Base-by-base conservation (phyloP, 2,329 filamentous ascomycete genomes). In the Trichophyton benhamiae region DNA sequence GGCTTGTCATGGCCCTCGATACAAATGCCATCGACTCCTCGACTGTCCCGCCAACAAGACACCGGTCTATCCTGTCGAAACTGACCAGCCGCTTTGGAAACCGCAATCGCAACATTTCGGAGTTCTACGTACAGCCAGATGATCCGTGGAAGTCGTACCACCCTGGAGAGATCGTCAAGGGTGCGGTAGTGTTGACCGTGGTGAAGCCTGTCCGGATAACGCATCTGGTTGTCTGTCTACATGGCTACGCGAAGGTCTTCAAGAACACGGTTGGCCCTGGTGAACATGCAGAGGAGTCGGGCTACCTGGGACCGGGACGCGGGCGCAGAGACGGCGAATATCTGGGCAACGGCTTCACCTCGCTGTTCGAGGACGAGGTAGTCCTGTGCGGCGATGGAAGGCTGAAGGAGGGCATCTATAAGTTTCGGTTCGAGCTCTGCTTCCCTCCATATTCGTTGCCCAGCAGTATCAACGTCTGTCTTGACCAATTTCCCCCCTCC, bases 391-490 rank as follows among this genome's bases (percentile, higher is more conserved):
- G 83, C 11, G 83, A 85, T 64, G 84, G 84, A 8, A 79, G 83
- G 64, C 74, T 87, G 52, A 80, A 80, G 62, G 82, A 84, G 68
- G 83, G 83, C n/a, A 77, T 82, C 41, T 87, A 86, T 69, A 82
- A 84, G 67, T 87, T 87, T 70, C 80, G 82, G 59, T 87, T 86
- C 66, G 82, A 85, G 67, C 75, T 86, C 66, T 76, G 79, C 55
- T 84, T 87, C 65, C 83, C 84, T 1, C 76, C 79, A 46, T 80
- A 80, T 66, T 78, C 79, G 53, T 71, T 86, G 62, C 84, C 84
- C n/a, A 96, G 89, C 74, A 96, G 92, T 72, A 92, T 99, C 70
- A 91, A 95, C 76, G 92, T 96, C 82, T 71, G 88, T 79, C 57
- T 48, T 66, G 48, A 33, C 33, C 15, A 44, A n/a, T n/a, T 17